A percentile compares a stretch with the other conserved stretches of the same genome.
Conservation (phyloP, 2,329 filamentous ascomycete species). For the Didymella sp. region DNA sequence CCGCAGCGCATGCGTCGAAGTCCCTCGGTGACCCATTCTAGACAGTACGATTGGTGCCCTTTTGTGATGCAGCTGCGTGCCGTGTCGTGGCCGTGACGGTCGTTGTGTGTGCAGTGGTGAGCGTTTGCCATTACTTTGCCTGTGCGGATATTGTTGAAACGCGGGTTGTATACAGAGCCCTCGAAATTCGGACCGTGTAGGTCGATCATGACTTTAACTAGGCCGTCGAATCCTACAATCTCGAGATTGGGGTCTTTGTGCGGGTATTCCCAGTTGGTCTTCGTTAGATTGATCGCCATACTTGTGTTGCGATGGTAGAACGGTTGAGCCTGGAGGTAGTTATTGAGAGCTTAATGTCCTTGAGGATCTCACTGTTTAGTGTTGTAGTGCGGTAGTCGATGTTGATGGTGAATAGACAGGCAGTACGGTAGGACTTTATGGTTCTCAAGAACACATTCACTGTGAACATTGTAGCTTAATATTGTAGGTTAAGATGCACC, state of each 20-base stretch:
- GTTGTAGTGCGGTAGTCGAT: neutral
- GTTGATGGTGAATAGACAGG: neutral
- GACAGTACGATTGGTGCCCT: slow-evolving; percentile 1
- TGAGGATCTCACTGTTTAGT: neutral
- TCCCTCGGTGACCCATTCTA: neutral
- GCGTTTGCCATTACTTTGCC: neutral
- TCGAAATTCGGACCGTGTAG: slow-evolving; percentile 2
- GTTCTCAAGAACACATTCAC: too few relatives aligned
- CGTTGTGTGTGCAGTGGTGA: slow-evolving; percentile 3
- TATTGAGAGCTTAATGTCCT: neutral
- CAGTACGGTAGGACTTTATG: neutral
- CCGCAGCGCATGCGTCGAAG: slow-evolving; percentile 1
- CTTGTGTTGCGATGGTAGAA: neutral
- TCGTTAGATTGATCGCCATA: neutral
- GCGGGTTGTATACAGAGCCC: neutral
- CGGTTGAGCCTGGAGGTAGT: neutral
- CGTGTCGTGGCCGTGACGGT: neutral
- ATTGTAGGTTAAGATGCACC: too few relatives aligned
- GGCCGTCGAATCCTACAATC: neutral
- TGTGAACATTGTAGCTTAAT: too few relatives aligned
- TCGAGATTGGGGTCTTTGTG: neutral
- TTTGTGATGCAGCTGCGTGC: neutral
- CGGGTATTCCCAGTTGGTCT: neutral
- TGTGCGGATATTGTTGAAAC: neutral
- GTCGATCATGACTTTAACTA: neutral